phyloP scores from a whole-genome alignment of 2,329 filamentous ascomycete species.

The Cordyceps tenuipes region DNA sequence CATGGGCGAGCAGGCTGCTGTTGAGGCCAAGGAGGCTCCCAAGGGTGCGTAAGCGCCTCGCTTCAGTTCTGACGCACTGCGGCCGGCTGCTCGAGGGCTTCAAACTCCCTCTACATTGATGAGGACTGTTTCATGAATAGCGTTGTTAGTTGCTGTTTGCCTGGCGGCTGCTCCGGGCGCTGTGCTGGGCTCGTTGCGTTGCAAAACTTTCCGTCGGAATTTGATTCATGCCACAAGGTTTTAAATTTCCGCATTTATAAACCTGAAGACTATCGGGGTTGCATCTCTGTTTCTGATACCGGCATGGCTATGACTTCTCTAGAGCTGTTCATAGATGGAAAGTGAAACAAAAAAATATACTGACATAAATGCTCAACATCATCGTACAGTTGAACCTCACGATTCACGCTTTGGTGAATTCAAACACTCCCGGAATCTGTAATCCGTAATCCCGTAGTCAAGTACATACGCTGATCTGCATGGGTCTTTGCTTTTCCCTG shows the following conservation, averaged over 20 bases:
- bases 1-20: constrained; percentile 90
- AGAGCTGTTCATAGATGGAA: constrained; percentile 11
- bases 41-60: constrained; percentile 20
- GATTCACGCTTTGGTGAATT: no score
- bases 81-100: constrained; percentile 4
- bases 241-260: constrained; percentile 9
- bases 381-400: background rate
- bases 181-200: constrained; percentile 8
- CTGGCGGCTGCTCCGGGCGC: constrained; percentile 2
- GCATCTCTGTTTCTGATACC: constrained; percentile 9
- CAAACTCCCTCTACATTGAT: constrained; percentile 6
- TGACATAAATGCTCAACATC: background rate
- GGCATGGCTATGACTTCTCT: background rate
- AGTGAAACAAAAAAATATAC: constrained; percentile 11
- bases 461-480: no score
- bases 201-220: constrained; percentile 7
- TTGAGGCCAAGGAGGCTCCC: constrained; percentile 92
- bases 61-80: constrained; percentile 1
- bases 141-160: constrained; percentile 11
- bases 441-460: no score
- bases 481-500: background rate
- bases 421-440: no score
- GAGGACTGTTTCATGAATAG: constrained; percentile 10
- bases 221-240: constrained; percentile 9
- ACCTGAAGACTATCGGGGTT: constrained; percentile 11